Evolutionary conservation across 2,329 filamentous ascomycete species (phyloP).

Genomic region (Trichoderma aggressivum): DNA sequence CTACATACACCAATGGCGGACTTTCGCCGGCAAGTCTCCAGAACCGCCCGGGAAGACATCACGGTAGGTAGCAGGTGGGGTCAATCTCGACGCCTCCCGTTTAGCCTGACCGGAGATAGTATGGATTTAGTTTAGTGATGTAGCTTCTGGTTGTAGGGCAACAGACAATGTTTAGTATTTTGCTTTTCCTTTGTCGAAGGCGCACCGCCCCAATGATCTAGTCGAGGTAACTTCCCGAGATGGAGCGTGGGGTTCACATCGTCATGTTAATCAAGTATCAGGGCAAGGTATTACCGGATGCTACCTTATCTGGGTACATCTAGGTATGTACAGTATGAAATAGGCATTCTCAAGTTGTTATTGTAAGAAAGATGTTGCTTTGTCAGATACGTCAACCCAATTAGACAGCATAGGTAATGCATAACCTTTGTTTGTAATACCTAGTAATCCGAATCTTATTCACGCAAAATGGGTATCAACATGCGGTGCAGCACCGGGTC

Average conservation of each 20-base stretch:
- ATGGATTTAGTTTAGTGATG: not conserved
- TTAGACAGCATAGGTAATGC: not conserved
- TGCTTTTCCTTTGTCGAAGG: not conserved
- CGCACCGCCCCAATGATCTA: not conserved
- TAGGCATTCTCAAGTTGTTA: not conserved
- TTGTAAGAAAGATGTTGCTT: not conserved
- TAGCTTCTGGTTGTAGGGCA: not conserved
- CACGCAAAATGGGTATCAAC: not conserved
- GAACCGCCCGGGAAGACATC: constrained; percentile 3
- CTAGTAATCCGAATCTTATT: not conserved
- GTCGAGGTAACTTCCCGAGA: not conserved
- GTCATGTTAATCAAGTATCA: not conserved
- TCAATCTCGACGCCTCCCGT: not conserved
- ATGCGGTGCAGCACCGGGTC: not conserved
- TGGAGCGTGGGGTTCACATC: not conserved
- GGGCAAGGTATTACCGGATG: not conserved
- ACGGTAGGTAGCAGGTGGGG: not conserved
- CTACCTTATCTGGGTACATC: too few species aligned
- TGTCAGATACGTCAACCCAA: not conserved
- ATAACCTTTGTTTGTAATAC: not conserved
- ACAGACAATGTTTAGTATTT: not conserved
- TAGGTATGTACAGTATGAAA: not conserved
- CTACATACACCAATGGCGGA: not conserved
- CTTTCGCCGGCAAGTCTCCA: not conserved
- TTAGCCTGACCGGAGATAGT: not conserved